Evolutionary conservation across 805 yeast genomes (phyloP).

Genomic region (Pichia manshurica): DNA sequence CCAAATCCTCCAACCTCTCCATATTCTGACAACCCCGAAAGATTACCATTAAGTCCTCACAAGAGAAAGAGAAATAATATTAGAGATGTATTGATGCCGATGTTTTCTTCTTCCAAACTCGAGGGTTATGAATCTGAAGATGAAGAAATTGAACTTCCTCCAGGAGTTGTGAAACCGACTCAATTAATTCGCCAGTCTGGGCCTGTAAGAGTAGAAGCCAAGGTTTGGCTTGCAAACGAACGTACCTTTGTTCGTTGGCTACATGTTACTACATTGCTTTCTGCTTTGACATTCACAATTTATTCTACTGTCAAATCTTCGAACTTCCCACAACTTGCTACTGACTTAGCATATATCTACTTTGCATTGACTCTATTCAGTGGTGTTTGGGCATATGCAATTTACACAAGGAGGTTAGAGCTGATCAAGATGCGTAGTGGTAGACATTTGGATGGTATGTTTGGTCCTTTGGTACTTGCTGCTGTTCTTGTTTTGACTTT

Average conservation of each 20-base stretch:
- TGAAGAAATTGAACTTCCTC: slow-evolving; percentile 78
- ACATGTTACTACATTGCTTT: slow-evolving; percentile 76
- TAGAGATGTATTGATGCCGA: slow-evolving; percentile 27
- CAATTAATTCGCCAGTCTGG: slow-evolving; percentile 80
- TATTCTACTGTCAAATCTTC: slow-evolving; percentile 70
- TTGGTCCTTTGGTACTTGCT: slow-evolving; percentile 83
- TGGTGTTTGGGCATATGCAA: slow-evolving; percentile 83
- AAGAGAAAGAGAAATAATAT: slow-evolving; percentile 19
- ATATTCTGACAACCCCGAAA: slow-evolving; percentile 4
- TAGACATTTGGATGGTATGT: slow-evolving; percentile 78
- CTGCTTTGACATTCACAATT: slow-evolving; percentile 75
- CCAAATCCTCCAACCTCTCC: not conserved
- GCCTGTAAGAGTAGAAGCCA: slow-evolving; percentile 91
- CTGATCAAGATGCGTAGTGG: slow-evolving; percentile 79
- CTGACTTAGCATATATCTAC: slow-evolving; percentile 67
- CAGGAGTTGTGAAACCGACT: slow-evolving; percentile 82
- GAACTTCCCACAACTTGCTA: slow-evolving; percentile 58
- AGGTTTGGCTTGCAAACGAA: slow-evolving; percentile 98
- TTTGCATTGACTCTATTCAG: slow-evolving; percentile 77
- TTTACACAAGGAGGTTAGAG: slow-evolving; percentile 64
- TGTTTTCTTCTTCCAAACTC: slow-evolving; percentile 29
- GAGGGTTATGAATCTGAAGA: slow-evolving; percentile 68
- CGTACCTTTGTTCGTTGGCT: slow-evolving; percentile 96
- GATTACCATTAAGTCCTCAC: slow-evolving; percentile 5
- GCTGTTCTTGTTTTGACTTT: slow-evolving; percentile 61